Evolutionary conservation across 331 rosid genomes (phyloP).

Genomic region (Malus hybrid): DNA sequence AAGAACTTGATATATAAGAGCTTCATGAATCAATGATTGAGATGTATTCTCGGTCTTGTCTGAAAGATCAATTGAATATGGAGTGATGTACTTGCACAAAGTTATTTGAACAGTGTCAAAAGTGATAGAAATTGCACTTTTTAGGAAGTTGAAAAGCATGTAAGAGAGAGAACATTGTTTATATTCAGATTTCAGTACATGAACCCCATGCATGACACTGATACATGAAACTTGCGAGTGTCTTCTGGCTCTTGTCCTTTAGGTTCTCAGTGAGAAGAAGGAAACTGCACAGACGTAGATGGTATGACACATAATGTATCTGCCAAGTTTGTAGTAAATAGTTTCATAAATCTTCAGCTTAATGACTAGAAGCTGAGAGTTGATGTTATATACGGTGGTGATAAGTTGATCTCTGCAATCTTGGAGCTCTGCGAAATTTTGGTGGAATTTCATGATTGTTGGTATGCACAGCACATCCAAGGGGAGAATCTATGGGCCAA

Average conservation of each 20-base stretch:
- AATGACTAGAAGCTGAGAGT: neutral
- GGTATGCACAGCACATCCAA: neutral
- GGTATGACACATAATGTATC: neutral
- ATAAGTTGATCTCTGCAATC: neutral
- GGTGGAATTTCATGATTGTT: neutral
- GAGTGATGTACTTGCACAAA: neutral
- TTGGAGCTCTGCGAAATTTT: neutral
- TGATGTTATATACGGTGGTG: neutral
- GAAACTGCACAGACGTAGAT: neutral
- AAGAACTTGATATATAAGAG: neutral
- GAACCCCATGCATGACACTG: neutral
- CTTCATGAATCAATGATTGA: neutral
- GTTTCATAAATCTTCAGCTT: neutral
- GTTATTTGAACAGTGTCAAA: neutral
- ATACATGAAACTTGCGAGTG: neutral
- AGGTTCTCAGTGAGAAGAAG: neutral
- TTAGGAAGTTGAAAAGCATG: neutral
- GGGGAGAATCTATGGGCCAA: neutral
- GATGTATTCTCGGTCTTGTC: neutral
- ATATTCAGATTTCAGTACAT: neutral
- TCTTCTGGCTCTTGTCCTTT: neutral
- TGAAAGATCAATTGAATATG: neutral
- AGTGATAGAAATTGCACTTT: neutral
- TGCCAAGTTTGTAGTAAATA: neutral
- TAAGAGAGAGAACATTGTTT: neutral